A percentile compares a stretch with the other conserved stretches of the same genome.
Evolutionary conservation across 2,329 filamentous ascomycete genomes (phyloP).

Genomic region (Cladophialophora psammophila): DNA sequence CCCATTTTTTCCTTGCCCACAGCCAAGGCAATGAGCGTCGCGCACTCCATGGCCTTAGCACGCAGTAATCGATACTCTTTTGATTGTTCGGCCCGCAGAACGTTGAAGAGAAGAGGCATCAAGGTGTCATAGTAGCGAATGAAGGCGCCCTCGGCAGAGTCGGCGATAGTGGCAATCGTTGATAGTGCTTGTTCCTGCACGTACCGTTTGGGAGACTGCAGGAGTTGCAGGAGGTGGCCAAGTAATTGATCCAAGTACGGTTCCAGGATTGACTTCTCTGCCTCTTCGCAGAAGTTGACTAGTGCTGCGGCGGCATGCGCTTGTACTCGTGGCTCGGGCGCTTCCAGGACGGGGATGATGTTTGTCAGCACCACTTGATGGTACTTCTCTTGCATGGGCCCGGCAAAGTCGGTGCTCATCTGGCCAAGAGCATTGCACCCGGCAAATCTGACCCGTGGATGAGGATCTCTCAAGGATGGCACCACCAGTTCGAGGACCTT

Average conservation of each 20-base stretch:
- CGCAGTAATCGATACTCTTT: slow-evolving; percentile 91
- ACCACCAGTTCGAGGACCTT: slow-evolving; percentile 95
- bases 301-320: slow-evolving; percentile 96
- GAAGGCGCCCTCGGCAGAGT: slow-evolving; percentile 94
- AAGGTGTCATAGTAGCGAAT: slow-evolving; percentile 93
- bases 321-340: slow-evolving; percentile 90
- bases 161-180: slow-evolving; percentile 98
- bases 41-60: slow-evolving; percentile 99
- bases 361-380: slow-evolving; percentile 85
- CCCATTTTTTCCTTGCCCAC: slow-evolving; percentile 94
- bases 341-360: slow-evolving; percentile 90
- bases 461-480: slow-evolving; percentile 84
- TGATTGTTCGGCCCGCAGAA: slow-evolving; percentile 86
- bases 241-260: slow-evolving; percentile 91
- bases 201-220: slow-evolving; percentile 92
- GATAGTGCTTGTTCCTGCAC: slow-evolving; percentile 98
- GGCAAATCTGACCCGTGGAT: slow-evolving; percentile 94
- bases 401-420: slow-evolving; percentile 99
- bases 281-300: slow-evolving; percentile 99
- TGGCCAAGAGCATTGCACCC: slow-evolving; percentile 98
- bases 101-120: slow-evolving; percentile 92
- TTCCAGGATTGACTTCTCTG: slow-evolving; percentile 88
- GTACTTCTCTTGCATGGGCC: slow-evolving; percentile 96
- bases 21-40: slow-evolving; percentile 89
- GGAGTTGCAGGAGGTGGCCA: slow-evolving; percentile 81